Conservation (phyloP, 495 filamentous ascomycete species). For the Talaromyces borbonicus region DNA sequence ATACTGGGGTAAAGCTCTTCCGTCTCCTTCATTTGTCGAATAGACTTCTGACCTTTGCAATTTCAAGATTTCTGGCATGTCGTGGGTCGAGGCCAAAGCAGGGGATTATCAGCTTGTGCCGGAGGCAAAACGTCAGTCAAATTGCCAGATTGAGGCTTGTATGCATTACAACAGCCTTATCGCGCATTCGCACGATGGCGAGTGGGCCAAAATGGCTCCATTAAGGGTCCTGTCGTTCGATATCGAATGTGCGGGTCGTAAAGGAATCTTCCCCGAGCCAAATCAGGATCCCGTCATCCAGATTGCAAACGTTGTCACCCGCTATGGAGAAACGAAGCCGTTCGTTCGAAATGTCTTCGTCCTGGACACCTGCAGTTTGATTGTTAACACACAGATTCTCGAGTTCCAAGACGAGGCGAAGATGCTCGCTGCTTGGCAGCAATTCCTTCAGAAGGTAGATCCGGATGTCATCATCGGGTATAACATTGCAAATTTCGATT, state of each 20-base stretch:
- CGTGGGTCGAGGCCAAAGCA: conserved; percentile 84
- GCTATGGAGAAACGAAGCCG: conserved; percentile 90
- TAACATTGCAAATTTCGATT: conserved; percentile 98
- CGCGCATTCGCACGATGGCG: conserved; percentile 79
- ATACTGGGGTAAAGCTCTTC: conserved; percentile 53
- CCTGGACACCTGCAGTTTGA: conserved; percentile 77
- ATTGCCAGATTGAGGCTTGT: conserved; percentile 88
- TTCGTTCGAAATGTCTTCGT: conserved; percentile 97
- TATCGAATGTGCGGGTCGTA: conserved; percentile 96
- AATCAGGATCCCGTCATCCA: conserved; percentile 92
- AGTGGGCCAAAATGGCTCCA: conserved; percentile 98
- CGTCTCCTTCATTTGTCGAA: not conserved
- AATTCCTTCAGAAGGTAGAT: conserved; percentile 86
- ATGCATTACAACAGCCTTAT: conserved; percentile 75
- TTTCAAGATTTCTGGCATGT: conserved; percentile 75
- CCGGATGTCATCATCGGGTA: conserved; percentile 98
- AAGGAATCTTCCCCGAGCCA: conserved; percentile 93
- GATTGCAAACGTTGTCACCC: conserved; percentile 94
- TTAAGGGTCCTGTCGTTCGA: conserved; percentile 90
- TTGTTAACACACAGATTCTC: conserved; percentile 89
- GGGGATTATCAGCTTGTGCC: conserved; percentile 59
- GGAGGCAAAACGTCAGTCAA: conserved; percentile 58
- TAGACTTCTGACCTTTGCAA: conserved; percentile 6
- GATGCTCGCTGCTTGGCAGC: conserved; percentile 81
- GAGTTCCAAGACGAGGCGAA: conserved; percentile 69